Evolutionary conservation across 225 moss, liverwort and hornwort genomes (phyloP).

Genomic region (Sphagnum tenellum): DNA sequence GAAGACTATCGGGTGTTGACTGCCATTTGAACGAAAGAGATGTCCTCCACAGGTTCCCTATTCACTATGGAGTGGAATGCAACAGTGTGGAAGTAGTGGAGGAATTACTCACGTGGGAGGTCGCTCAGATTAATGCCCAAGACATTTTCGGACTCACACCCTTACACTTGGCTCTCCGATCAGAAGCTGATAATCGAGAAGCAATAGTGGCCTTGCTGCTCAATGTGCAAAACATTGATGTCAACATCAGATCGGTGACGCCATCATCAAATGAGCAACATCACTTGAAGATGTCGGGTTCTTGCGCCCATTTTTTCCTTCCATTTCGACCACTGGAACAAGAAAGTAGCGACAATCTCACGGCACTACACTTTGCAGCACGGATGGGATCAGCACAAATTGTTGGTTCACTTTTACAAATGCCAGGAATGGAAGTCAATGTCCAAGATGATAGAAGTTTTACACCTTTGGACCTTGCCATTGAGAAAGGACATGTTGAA

Average conservation of each 20-base stretch:
- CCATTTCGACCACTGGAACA: not conserved
- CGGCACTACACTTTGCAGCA: not conserved
- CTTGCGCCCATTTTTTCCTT: too few species aligned
- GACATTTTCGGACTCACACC: not conserved
- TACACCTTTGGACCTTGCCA: not conserved
- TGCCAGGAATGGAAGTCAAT: not conserved
- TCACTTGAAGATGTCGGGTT: not conserved
- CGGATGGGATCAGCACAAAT: not conserved
- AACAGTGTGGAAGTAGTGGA: not conserved
- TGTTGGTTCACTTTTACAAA: not conserved
- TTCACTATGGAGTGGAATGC: not conserved
- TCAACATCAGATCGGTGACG: not conserved
- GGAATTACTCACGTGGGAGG: not conserved
- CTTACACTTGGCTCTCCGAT: not conserved
- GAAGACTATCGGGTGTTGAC: not conserved
- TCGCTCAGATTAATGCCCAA: not conserved
- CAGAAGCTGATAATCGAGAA: not conserved
- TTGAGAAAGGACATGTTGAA: not conserved
- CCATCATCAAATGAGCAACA: not conserved
- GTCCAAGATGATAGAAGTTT: not conserved
- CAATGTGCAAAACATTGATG: not conserved
- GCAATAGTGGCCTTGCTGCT: not conserved
- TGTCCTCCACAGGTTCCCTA: not conserved
- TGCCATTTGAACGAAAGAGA: not conserved
- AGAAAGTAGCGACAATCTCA: not conserved